Percentiles rank a stretch among this genome's conserved stretches.
These are phyloP conservation scores for Aspergillus haitiensis DNA, from an alignment of 495 filamentous ascomycete species.

Conservation along the genomic window DNA sequence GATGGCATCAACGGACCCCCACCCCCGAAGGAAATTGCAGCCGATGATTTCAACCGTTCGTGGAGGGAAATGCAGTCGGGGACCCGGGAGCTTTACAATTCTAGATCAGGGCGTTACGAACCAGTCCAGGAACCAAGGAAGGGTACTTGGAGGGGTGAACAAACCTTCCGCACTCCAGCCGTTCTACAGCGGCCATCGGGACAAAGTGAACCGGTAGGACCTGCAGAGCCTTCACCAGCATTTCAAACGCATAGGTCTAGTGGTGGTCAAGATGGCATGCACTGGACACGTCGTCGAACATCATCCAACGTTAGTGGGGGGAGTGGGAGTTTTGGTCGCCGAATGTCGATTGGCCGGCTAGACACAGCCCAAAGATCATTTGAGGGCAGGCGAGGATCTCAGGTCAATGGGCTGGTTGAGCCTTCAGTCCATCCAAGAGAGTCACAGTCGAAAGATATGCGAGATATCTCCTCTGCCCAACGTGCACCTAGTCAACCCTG, in stretches of 20 bases:
- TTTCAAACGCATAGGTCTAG: conserved; percentile 78
- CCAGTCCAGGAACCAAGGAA: conserved; percentile 76
- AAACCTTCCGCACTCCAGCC: conserved; percentile 67
- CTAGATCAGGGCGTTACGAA: conserved; percentile 90
- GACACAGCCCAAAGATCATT: conserved; percentile 49
- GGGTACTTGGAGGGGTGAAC: conserved; percentile 65
- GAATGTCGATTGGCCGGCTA: conserved; percentile 54
- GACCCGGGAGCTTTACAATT: conserved; percentile 82
- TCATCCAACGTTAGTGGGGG: conserved; percentile 96
- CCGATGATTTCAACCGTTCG: conserved; percentile 88
- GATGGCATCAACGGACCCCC: conserved; percentile 36
- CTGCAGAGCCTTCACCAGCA: conserved; percentile 89
- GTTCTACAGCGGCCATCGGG: conserved; percentile 70
- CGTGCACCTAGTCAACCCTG: conserved; percentile 36
- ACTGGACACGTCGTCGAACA: conserved; percentile 76
- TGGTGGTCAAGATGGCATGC: conserved; percentile 61
- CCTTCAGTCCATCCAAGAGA: conserved; percentile 33
- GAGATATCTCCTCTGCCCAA: conserved; percentile 31
- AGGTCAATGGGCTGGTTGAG: conserved; percentile 44
- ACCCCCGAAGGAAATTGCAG: conserved; percentile 79
- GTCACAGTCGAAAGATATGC: conserved; percentile 25
- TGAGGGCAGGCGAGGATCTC: conserved; percentile 49
- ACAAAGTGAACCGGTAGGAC: conserved; percentile 58
- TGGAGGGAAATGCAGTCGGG: conserved; percentile 72
- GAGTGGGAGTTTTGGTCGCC: conserved; percentile 67